These are phyloP conservation scores for Fusarium penzigii DNA, from an alignment of 2,329 filamentous ascomycete species.

Conservation along the genomic window DNA sequence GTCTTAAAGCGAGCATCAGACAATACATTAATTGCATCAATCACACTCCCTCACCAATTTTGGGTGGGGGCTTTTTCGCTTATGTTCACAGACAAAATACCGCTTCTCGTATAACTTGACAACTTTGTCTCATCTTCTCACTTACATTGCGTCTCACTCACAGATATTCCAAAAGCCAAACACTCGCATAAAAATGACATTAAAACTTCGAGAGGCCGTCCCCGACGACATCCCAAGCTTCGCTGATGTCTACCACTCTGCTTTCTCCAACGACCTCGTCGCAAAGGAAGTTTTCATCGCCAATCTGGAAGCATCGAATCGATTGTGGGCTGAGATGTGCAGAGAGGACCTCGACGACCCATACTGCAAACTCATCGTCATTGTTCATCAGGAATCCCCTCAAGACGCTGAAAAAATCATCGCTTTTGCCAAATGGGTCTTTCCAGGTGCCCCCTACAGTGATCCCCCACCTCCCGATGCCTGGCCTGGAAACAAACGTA, in stretches of 20 bases:
- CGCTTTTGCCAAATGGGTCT: constrained; percentile 51
- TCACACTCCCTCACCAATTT: too few relatives aligned
- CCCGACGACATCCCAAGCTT: constrained; percentile 43
- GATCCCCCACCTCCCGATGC: constrained; percentile 28
- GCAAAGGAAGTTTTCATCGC: constrained; percentile 40
- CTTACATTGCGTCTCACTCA: not conserved
- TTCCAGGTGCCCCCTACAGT: constrained; percentile 28
- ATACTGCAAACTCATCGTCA: constrained; percentile 40
- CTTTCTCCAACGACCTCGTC: constrained; percentile 43
- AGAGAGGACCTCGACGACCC: constrained; percentile 43
- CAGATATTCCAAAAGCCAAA: not conserved
- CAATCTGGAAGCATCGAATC: constrained; percentile 19
- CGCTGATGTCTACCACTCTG: constrained; percentile 45
- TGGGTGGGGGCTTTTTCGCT: too few relatives aligned
- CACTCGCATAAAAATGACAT: constrained; percentile 16
- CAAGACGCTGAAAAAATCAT: constrained; percentile 32
- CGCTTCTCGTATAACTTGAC: too few relatives aligned
- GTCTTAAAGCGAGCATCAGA: too few relatives aligned
- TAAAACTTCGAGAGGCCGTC: constrained; percentile 40
- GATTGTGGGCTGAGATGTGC: constrained; percentile 39
- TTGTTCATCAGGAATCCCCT: constrained; percentile 34
- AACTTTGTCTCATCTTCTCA: too few relatives aligned
- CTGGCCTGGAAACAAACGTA: constrained; percentile 44
- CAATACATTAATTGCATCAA: too few relatives aligned
- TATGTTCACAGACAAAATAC: too few relatives aligned